A percentile compares a stretch with the other conserved stretches of the same genome.
phyloP scores from a whole-genome alignment of 2,329 filamentous ascomycete species.

The Pyricularia grisea region DNA sequence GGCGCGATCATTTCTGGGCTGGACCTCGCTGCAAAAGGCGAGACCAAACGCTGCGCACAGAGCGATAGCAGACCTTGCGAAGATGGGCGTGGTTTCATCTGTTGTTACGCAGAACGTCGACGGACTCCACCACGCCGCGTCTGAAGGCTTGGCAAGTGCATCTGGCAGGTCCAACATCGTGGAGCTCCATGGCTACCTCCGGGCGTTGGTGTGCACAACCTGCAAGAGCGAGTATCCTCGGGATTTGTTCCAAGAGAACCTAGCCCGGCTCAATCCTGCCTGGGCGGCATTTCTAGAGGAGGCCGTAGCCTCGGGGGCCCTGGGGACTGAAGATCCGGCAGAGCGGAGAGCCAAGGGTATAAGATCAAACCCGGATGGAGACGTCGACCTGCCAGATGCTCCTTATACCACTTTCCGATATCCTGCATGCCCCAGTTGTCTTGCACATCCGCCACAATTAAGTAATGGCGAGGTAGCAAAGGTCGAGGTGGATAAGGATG shows the following conservation, averaged over 20 bases:
- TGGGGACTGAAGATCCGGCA: constrained; percentile 67
- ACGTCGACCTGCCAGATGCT: constrained; percentile 80
- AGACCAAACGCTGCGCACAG: constrained; percentile 70
- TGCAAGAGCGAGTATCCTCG: constrained; percentile 67
- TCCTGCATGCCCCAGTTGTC: constrained; percentile 76
- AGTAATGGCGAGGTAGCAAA: constrained; percentile 41
- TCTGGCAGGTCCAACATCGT: constrained; percentile 21
- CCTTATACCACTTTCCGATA: constrained; percentile 88
- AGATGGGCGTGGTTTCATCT: constrained; percentile 60
- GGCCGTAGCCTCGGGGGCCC: constrained; percentile 63
- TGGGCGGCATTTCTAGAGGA: constrained; percentile 72
- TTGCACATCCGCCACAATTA: constrained; percentile 49
- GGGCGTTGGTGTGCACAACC: constrained; percentile 69
- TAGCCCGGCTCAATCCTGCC: constrained; percentile 72
- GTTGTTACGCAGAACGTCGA: constrained; percentile 97
- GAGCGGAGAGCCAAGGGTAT: constrained; percentile 61
- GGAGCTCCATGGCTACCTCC: constrained; percentile 86
- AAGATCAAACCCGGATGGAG: constrained; percentile 85
- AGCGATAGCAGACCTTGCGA: constrained; percentile 63
- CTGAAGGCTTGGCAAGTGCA: neutral
- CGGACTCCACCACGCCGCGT: constrained; percentile 62
- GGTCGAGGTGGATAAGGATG: constrained; percentile 68
- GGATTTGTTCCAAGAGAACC: constrained; percentile 62
- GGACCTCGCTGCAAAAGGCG: constrained; percentile 73
- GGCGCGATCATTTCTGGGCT: constrained; percentile 90